Evolutionary conservation across 2,329 filamentous ascomycete species (phyloP).

Genomic region (Fusarium caatingaense): DNA sequence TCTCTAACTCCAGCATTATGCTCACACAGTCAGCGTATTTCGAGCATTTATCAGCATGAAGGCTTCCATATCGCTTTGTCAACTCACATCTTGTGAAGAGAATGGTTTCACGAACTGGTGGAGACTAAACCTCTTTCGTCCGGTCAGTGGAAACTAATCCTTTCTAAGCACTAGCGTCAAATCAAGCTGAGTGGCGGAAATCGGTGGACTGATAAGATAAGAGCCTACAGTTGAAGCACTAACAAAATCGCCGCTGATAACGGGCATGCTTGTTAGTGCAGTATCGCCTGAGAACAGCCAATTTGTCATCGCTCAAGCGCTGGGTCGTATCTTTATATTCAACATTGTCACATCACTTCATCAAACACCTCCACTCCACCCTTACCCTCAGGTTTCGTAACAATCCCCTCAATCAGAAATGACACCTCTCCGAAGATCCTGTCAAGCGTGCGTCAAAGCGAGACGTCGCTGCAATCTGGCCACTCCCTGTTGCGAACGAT

Average conservation of each 20-base stretch:
- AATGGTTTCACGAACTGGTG: neutral
- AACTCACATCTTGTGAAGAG: neutral
- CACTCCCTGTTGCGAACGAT: slow-evolving; percentile 9
- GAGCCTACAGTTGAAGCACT: fast-evolving
- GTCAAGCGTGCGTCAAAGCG: slow-evolving; percentile 3
- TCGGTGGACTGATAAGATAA: neutral
- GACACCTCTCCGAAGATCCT: neutral
- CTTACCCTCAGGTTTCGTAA: too few relatives aligned
- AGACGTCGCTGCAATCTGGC: slow-evolving; percentile 12
- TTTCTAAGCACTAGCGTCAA: fast-evolving
- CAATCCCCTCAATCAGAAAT: neutral
- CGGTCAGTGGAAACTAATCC: neutral
- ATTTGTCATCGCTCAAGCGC: too few relatives aligned
- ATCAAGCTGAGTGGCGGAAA: neutral
- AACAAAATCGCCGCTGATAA: neutral
- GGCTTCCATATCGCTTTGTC: fast-evolving
- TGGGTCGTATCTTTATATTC: too few relatives aligned
- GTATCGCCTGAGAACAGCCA: neutral
- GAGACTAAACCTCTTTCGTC: slow-evolving; percentile 9
- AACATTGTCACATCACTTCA: too few relatives aligned
- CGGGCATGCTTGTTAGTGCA: neutral
- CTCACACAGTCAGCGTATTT: fast-evolving
- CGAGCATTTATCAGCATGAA: neutral
- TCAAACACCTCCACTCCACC: too few relatives aligned
- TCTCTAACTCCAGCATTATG: fast-evolving